Evolutionary conservation across 768 basidiomycete species (phyloP), one percentile per base, ranked within the genome.

Genomic region (Phlebiopsis gigantea): DNA sequence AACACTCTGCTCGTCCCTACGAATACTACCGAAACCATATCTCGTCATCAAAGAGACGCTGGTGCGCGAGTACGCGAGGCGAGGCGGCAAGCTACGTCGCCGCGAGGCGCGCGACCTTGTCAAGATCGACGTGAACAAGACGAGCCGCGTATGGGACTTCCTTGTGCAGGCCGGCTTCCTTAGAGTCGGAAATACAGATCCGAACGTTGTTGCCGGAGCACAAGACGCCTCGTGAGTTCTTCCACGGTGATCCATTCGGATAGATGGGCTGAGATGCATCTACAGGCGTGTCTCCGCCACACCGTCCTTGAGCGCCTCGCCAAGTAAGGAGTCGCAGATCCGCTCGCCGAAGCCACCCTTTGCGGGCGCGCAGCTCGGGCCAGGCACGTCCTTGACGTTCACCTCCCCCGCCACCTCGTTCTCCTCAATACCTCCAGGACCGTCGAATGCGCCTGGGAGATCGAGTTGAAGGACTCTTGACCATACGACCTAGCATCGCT

Each of bases 31-130:
- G 0, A 92, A 93, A 66, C 93, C 97, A 0, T 99, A 97, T 69
- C 84, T 99, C 51, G 84, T 90, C 58, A 90, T 98, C 73, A 99
- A 99, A 69, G 93, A 97, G 71, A 92, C 89, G 4, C 82, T 97
- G 42, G 86, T 99, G 28, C 83, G 93, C 29, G 96, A 98, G 74
- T 97, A 93, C 64, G 92, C 91, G 1, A 80, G 93, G 25, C 78
- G 93, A 54, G 88, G 90, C 21, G 95, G 95, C 10, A 89, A 90
- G 68, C 78, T 98, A 44, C 88, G 90, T 48, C 81, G 90, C 28
- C 79, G 93, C 53, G 93, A 97, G 69, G 93, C 93, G 10, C 81
- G 90, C 50, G 91, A 92, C 69, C 76, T 96, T 58, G 86, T 95
- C 62, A 93, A 92, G 71, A 91, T 97, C 60, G 93, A 94, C 68